Evolutionary conservation across 306 rosid genomes (phyloP), one percentile per base, ranked within the genome.

Genomic region (Vigna reflexopilosa): DNA sequence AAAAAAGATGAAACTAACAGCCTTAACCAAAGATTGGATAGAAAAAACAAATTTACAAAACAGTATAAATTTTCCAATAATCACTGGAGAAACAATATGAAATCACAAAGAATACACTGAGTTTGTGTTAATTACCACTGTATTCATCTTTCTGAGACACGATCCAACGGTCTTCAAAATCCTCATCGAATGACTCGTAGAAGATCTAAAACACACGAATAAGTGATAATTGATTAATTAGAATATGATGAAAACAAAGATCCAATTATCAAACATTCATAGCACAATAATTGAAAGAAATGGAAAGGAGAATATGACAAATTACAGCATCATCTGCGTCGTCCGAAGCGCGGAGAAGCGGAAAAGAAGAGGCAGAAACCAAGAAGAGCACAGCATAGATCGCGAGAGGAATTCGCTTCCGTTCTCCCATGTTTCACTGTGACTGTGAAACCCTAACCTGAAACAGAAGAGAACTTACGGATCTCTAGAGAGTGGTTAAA

Each of bases 101-200:
- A 20, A 65, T 17, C 6, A 58, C 19, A 56, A 4, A 40, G 36
- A 78, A 64, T 40, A 9, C 66, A 75, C 0, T 0, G 42, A 58
- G 38, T 34, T 10, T 12, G 22, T 16, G 5, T 56, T 0, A 68
- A 5, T 30, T 73, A 94, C 98, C 98, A 73, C 70, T 73, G 49
- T 89, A 94, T 0, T 89, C 97, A 7, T 86, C 95, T 77, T 92
- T 94, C 78, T 73, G 79, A 0, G 98, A 94, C 16, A 83, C 91
- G 61, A 85, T 79, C 98, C 98, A 94, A 38, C 97, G 88, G 6
- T 82, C 93, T n/a, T 90, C 95, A 32, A 94, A 94, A 58, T 74
- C 5, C 38, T 90, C 92, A 16, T 92, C 97, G 67, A 94, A 94
- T 3, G 98, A 87, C 24, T 94, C 98, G 89, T 90, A 94, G 58